Base-by-base conservation (phyloP, 2,329 filamentous ascomycete genomes). In the Dactylellina cionopaga region DNA sequence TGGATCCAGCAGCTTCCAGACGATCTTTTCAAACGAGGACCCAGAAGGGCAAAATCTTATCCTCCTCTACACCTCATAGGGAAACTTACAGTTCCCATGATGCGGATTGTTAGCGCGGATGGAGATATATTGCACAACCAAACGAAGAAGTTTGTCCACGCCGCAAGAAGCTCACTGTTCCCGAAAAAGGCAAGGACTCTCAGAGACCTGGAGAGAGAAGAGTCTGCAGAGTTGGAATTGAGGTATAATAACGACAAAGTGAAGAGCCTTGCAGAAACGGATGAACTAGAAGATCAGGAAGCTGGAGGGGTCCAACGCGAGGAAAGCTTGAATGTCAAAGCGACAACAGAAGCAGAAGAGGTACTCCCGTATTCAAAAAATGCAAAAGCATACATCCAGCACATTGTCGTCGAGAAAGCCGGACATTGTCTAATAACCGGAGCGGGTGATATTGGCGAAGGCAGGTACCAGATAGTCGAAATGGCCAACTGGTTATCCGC, bases 111-210 rank as follows among this genome's bases (percentile, higher is more conserved):
- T 5, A 68, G 62, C 11, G 69, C 59, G 13, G 59, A 65, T 11
- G 54, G 68, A 6, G 68, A 72, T 22, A 72, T 72, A 10, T 37
- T 72, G 3, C 59, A 64, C 13, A 6, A 25, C 9, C 68, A 72
- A 13, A 72, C 51, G 2, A 25, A 19, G 5, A 35, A 65, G 10
- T 72, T 60, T 15, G 68, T 72, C 2, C 15, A 41, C 2, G 59
- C 59, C 1, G 68, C 68, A 1, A 52, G 59, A 22, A 46, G 19
- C n/a, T 65, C 68, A 7, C n/a, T 72, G 19, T 72, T 65, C 29
- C 68, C 68, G 1, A 5, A 9, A 2, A 35, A 60, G n/a, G 17
- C 1, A 0, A 51, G 39, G 35, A 65, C 68, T 1, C 13, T 65
- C 4, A 15, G 27, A 4, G 68, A 60, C 2, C n/a, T 52, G 22